A percentile compares a stretch with the other conserved stretches of the same genome.
These are phyloP conservation scores for Nakaseomyces glabratus DNA, from an alignment of 1,139 yeast species.

Conservation along the genomic window DNA sequence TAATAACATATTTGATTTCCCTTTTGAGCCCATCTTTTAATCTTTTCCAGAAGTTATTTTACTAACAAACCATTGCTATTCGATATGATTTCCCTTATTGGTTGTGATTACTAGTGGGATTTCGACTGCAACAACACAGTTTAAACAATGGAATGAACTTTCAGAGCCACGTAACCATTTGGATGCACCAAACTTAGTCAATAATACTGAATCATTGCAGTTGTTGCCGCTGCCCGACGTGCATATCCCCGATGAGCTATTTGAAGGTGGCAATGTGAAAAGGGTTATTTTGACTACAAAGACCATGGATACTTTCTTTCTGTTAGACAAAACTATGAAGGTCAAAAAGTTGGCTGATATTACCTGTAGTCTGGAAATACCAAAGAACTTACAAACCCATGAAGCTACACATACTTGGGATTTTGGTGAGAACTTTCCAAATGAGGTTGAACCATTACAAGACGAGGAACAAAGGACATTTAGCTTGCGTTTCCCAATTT, in stretches of 20 bases:
- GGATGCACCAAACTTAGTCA: slow-evolving; percentile 19
- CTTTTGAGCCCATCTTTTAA: no score
- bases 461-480: slow-evolving; percentile 6
- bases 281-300: slow-evolving; percentile 21
- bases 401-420: slow-evolving; percentile 15
- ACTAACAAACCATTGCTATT: no score
- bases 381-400: slow-evolving; percentile 9
- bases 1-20: no score
- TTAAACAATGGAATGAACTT: slow-evolving; percentile 32
- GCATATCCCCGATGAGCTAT: slow-evolving; percentile 12
- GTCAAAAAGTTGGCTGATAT: slow-evolving; percentile 16
- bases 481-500: slow-evolving; percentile 18
- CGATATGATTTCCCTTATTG: no score
- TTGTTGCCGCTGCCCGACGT: slow-evolving; percentile 21
- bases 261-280: slow-evolving; percentile 10
- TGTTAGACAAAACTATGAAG: slow-evolving; percentile 11
- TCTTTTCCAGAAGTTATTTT: no score
- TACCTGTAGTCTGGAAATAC: slow-evolving; percentile 6
- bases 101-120: no score
- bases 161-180: slow-evolving; percentile 30
- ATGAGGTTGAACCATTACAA: slow-evolving; percentile 17
- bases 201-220: slow-evolving; percentile 23
- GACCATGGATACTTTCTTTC: slow-evolving; percentile 24
- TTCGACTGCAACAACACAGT: no score
- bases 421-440: slow-evolving; percentile 24